phyloP scores from a whole-genome alignment of 2,329 filamentous ascomycete species.

The Conoideocrella luteorostrata region DNA sequence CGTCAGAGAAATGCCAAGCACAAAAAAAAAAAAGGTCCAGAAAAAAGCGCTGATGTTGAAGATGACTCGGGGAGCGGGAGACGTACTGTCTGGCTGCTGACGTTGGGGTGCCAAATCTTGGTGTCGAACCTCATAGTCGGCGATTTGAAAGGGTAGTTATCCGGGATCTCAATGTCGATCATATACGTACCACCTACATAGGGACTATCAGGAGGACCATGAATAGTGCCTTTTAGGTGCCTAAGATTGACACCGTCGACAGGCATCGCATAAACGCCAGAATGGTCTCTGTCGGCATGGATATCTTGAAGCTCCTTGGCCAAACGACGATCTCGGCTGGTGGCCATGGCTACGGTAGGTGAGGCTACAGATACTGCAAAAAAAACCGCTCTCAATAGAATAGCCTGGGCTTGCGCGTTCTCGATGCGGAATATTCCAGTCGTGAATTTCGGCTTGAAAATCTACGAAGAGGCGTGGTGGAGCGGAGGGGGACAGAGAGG shows the following conservation, averaged over 20 bases:
- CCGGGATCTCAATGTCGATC: conserved; percentile 82
- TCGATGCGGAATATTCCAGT: no score
- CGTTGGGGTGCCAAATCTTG: conserved; percentile 94
- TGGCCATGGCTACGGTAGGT: no score
- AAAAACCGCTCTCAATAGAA: no score
- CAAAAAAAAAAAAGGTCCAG: background rate
- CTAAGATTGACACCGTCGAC: conserved; percentile 64
- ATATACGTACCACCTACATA: conserved; percentile 81
- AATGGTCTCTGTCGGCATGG: conserved; percentile 61
- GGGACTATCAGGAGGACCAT: conserved; percentile 83
- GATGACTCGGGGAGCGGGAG: background rate
- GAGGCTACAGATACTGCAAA: no score
- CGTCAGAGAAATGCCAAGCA: no score
- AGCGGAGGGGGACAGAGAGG: no score
- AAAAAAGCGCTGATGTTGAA: background rate
- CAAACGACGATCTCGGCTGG: conserved; percentile 53
- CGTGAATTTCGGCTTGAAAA: no score
- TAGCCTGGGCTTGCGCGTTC: no score
- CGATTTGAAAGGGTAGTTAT: conserved; percentile 87
- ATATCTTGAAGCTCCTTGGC: conserved; percentile 75
- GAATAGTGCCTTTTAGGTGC: conserved; percentile 76
- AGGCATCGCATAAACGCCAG: conserved; percentile 66
- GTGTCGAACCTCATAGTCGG: conserved; percentile 88
- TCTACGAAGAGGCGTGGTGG: no score
- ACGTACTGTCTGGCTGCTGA: conserved; percentile 85